Base-by-base conservation (phyloP, 2,329 filamentous ascomycete genomes). In the Colletotrichum noveboracense region DNA sequence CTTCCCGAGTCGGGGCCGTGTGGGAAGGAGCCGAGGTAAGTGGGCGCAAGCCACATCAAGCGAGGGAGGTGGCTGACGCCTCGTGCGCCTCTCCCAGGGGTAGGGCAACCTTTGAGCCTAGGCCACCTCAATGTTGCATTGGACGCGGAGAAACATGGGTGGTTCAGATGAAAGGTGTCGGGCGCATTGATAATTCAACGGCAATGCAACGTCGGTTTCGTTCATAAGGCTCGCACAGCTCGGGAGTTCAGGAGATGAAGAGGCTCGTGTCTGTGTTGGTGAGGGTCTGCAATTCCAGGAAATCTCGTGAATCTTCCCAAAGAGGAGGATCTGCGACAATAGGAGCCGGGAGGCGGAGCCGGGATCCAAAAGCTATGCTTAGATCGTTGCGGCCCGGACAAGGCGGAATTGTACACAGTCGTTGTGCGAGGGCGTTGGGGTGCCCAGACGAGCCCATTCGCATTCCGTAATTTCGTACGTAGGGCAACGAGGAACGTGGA, bases 321-420 rank as follows among this genome's bases (percentile, higher is more conserved):
- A 76, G 52, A 61, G 70, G 73, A 73, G 21, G 73, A 73, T 73
- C 38, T 75, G 74, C 74, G 70, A 69, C 43, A 64, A 58, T 16
- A 65, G 43, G 26, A 73, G 70, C 58, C 70, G 70, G 74, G 43
- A 73, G 56, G 64, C 34, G 70, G 73, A 73, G 73, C 58, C 64
- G 70, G 70, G 66, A 18, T 61, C 38, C 67, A 43, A 73, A 73
- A 28, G 64, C 70, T 38, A 48, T 69, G 64, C 64, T 73, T 52
- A 43, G 34, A 68, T 55, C 43, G 70, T 30, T 26, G 34, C 21
- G 56, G 43, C 26, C 28, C 28, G 43, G 38, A 36, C 36, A 65
- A 21, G 58, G 64, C 38, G 66, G 26, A 21, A 52, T 30, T 32
- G 56, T n/a, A 48, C 9, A 43, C 16, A 43, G 36, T 62, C 28